These are phyloP conservation scores for Verticillium zaregamsianum DNA, from an alignment of 2,329 filamentous ascomycete genomes.

Conservation along the genomic window DNA sequence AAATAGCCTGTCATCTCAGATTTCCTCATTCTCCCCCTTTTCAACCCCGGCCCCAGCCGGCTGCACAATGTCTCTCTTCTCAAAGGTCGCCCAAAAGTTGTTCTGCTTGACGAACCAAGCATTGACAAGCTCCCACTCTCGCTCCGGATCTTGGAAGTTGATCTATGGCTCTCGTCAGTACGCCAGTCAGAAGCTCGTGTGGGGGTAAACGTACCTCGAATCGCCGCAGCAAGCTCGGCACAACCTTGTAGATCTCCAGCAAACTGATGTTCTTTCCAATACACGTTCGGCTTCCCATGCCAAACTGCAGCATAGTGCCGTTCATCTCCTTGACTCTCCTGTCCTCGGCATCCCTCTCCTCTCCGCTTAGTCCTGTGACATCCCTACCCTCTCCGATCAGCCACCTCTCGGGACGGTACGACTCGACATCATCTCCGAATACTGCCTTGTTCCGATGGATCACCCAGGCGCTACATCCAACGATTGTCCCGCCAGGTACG, in stretches of 20 bases:
- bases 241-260: conserved; percentile 60
- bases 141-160: conserved; percentile 45
- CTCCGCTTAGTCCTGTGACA: background rate
- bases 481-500: conserved; percentile 66
- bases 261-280: conserved; percentile 64
- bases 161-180: conserved; percentile 33
- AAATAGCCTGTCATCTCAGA: background rate
- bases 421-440: conserved; percentile 64
- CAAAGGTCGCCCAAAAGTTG: conserved; percentile 46
- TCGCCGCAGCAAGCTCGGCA: conserved; percentile 56
- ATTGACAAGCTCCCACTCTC: conserved; percentile 56
- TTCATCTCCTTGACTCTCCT: conserved; percentile 62
- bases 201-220: conserved; percentile 48
- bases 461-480: conserved; percentile 73
- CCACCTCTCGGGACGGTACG: conserved; percentile 67
- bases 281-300: conserved; percentile 66
- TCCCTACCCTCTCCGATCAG: conserved; percentile 33
- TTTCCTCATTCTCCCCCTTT: background rate
- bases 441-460: conserved; percentile 64
- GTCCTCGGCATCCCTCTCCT: conserved; percentile 35
- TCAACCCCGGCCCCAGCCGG: conserved; percentile 15
- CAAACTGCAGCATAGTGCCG: conserved; percentile 68
- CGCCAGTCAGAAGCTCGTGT: background rate
- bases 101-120: conserved; percentile 61
- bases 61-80: conserved; percentile 36